Percentiles rank a stretch among this genome's conserved stretches.
Evolutionary conservation across 1,139 yeast species (phyloP).

Genomic region (Yamadazyma trypodendri): DNA sequence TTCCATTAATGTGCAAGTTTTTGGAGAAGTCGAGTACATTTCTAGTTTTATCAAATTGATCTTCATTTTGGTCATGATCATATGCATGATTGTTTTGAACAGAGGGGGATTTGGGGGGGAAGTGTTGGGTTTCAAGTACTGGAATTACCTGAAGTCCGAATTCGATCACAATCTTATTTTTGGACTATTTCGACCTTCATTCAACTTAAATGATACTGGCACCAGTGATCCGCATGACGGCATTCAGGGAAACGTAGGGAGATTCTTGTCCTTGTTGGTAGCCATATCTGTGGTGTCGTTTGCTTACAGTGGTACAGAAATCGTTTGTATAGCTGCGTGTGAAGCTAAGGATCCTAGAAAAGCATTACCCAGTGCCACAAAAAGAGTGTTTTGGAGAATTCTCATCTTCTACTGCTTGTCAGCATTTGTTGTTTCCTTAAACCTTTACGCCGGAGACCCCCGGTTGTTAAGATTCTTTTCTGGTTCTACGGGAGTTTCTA

Average conservation of each 20-base stretch:
- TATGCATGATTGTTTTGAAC: conserved; percentile 65
- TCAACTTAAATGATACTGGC: conserved; percentile 57
- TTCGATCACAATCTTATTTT: conserved; percentile 49
- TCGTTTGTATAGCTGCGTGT: conserved; percentile 82
- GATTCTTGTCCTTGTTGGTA: conserved; percentile 61
- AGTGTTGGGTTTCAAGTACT: conserved; percentile 62
- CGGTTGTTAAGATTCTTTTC: conserved; percentile 55
- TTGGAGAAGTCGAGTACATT: conserved; percentile 73
- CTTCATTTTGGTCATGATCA: conserved; percentile 52
- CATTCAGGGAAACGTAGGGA: conserved; percentile 62
- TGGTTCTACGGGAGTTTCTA: conserved; percentile 32
- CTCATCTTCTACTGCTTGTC: conserved; percentile 66
- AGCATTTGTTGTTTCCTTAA: conserved; percentile 69
- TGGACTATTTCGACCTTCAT: conserved; percentile 73
- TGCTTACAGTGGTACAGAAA: conserved; percentile 79
- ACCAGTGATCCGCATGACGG: conserved; percentile 44
- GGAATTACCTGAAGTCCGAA: conserved; percentile 57
- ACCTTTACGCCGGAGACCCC: conserved; percentile 75
- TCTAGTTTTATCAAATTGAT: conserved; percentile 61
- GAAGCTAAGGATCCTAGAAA: conserved; percentile 81
- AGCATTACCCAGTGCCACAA: conserved; percentile 76
- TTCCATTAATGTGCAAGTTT: conserved; percentile 64
- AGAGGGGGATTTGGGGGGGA: conserved; percentile 47
- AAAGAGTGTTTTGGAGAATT: conserved; percentile 71
- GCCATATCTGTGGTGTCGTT: conserved; percentile 67